Conservation (phyloP, 495 filamentous ascomycete species). For the Lasiosphaeria hispida region DNA sequence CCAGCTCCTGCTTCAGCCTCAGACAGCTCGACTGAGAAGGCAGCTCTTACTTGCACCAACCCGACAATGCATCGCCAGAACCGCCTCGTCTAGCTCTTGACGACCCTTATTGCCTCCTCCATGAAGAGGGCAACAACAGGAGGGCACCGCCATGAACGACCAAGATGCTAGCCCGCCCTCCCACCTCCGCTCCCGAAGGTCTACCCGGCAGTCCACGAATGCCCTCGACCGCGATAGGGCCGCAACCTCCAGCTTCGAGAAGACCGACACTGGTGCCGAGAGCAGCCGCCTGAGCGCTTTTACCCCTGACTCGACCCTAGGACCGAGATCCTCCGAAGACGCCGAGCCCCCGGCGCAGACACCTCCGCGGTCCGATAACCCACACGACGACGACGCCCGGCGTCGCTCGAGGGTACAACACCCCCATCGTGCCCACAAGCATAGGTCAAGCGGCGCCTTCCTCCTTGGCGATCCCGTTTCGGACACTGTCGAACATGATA, state of each 20-base stretch:
- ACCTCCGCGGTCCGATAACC: constrained; percentile 18
- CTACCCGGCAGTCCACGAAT: constrained; percentile 17
- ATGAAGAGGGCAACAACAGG: constrained; percentile 8
- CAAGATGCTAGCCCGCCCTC: constrained; percentile 25
- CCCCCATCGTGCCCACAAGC: constrained; percentile 37
- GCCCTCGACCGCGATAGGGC: constrained; percentile 13
- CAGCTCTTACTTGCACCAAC: neutral
- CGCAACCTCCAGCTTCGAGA: constrained; percentile 18
- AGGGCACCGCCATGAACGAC: constrained; percentile 26
- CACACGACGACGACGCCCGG: constrained; percentile 18
- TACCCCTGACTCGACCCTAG: constrained; percentile 17
- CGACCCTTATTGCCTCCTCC: constrained; percentile 7
- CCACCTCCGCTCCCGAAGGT: constrained; percentile 22
- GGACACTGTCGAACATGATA: constrained; percentile 8
- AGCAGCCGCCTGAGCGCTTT: constrained; percentile 16
- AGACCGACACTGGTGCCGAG: constrained; percentile 22
- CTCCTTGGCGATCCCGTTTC: constrained; percentile 41
- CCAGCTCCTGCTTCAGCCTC: neutral
- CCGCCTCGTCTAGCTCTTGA: neutral
- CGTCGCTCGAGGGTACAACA: constrained; percentile 21
- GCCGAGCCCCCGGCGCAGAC: constrained; percentile 21
- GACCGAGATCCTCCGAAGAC: constrained; percentile 21
- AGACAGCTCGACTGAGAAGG: neutral
- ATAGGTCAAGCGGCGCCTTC: constrained; percentile 44
- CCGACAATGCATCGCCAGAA: constrained; percentile 13